Evolutionary conservation across 2,329 filamentous ascomycete species (phyloP), one percentile per base, ranked within the genome.

Genomic region (Colletotrichum karsti): DNA sequence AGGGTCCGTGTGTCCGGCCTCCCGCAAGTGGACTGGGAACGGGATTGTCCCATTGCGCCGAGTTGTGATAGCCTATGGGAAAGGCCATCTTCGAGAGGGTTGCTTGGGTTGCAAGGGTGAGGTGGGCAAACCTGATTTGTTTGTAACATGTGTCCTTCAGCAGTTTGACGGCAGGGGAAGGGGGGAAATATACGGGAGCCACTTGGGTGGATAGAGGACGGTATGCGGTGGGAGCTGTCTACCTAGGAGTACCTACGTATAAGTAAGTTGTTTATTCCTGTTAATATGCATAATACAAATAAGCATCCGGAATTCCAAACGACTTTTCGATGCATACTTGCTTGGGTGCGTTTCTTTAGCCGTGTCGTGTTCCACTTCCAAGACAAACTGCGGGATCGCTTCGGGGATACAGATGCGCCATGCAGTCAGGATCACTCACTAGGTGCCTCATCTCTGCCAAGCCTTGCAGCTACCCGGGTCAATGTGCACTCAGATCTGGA

Each of bases 1-100:
- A 64, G 59, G 65, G 65, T 35, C 65, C 54, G 65, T 68, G 65
- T 58, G 60, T n/a, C 51, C 51, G 59, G 53, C 24, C 50, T 57
- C 37, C 65, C 54, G 60, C 33, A 37, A 59, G 54, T 68, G 65
- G 60, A 46, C 51, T 39, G 30, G 15, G 30, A n/a, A 64, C 51
- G n/a, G 51, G 44, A 48, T 37, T 39, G 24, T 53, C 44, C 30
- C n/a, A 42, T 30, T 53, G 56, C 56, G 44, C 56, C 22, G 46
- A 61, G 44, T 53, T 41, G 57, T 28, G 46, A 61, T 61, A 44
- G 46, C 59, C 28, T 58, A 30, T 37, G 42, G 22, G 26, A 59
- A 59, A 30, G 12, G 42, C 18, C 28, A 50, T 26, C 42, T 20
- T 37, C 42, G n/a, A 37, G 9, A 28, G 18, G 56, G 42, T 50